phyloP scores from a whole-genome alignment of 2,329 filamentous ascomycete genomes.

The Knufia petricola region DNA sequence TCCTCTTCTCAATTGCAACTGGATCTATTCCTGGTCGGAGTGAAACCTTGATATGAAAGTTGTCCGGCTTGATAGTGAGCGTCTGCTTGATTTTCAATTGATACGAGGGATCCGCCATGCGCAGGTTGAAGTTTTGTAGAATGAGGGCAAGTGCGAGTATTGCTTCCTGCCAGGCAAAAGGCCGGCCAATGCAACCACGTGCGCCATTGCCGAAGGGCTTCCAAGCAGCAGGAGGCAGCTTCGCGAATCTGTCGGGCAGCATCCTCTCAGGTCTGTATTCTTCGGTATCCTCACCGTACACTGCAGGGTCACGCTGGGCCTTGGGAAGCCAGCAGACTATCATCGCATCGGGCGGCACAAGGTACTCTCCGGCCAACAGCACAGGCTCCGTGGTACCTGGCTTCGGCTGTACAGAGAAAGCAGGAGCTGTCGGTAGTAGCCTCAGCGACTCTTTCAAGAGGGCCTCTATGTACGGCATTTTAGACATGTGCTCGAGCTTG shows the following conservation, averaged over 20 bases:
- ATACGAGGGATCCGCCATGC: conserved; percentile 47
- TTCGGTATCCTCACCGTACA: conserved; percentile 56
- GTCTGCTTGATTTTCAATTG: conserved; percentile 31
- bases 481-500: conserved; percentile 48
- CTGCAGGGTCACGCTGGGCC: conserved; percentile 52
- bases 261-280: conserved; percentile 64
- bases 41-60: conserved; percentile 52
- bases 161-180: conserved; percentile 67
- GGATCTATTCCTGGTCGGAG: conserved; percentile 43
- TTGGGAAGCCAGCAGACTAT: conserved; percentile 43
- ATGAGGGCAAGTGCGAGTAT: conserved; percentile 53
- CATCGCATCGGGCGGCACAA: conserved; percentile 43
- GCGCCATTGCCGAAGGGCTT: conserved; percentile 68
- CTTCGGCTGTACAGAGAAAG: conserved; percentile 45
- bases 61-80: conserved; percentile 38
- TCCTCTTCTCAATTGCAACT: conserved; percentile 31
- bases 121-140: conserved; percentile 63
- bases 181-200: conserved; percentile 61
- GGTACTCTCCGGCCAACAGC: conserved; percentile 49
- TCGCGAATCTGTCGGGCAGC: conserved; percentile 58
- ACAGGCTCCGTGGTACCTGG: conserved; percentile 13
- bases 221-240: conserved; percentile 54
- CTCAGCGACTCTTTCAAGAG: conserved; percentile 58
- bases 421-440: conserved; percentile 50
- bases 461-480: conserved; percentile 58